These are phyloP conservation scores for Mariannaea elegans DNA, from an alignment of 2,329 filamentous ascomycete genomes.

Conservation along the genomic window DNA sequence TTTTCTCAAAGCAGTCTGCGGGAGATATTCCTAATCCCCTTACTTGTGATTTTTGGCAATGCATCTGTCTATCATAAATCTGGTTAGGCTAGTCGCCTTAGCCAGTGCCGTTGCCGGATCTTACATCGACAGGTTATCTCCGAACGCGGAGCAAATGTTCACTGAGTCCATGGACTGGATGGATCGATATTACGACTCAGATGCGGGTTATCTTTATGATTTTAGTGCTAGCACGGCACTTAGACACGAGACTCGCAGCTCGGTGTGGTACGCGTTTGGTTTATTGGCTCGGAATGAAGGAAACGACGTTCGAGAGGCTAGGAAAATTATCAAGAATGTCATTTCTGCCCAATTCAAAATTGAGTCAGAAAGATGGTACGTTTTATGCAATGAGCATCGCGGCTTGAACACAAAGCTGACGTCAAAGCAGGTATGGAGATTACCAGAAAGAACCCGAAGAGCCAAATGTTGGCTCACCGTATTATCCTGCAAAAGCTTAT, in stretches of 20 bases:
- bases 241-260: conserved; percentile 64
- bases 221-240: conserved; percentile 55
- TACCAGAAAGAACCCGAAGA: conserved; percentile 66
- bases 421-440: conserved; percentile 43
- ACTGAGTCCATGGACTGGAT: conserved; percentile 50
- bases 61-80: too few relatives aligned
- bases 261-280: conserved; percentile 67
- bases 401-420: not conserved
- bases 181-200: conserved; percentile 63
- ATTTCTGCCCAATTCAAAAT: conserved; percentile 63
- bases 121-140: too few relatives aligned
- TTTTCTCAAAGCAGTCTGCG: too few relatives aligned
- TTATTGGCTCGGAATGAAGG: conserved; percentile 63
- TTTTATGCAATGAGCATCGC: not conserved
- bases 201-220: conserved; percentile 62
- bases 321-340: conserved; percentile 63
- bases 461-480: conserved; percentile 61
- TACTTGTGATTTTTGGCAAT: too few relatives aligned
- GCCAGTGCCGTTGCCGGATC: too few relatives aligned
- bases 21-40: too few relatives aligned
- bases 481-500: conserved; percentile 63
- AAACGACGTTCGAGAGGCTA: conserved; percentile 58
- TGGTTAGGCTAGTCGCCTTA: too few relatives aligned
- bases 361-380: conserved; percentile 62
- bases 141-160: too few relatives aligned